Conservation (phyloP, 2,329 filamentous ascomycete genomes). For the Rhexocercosporidium sp. region DNA sequence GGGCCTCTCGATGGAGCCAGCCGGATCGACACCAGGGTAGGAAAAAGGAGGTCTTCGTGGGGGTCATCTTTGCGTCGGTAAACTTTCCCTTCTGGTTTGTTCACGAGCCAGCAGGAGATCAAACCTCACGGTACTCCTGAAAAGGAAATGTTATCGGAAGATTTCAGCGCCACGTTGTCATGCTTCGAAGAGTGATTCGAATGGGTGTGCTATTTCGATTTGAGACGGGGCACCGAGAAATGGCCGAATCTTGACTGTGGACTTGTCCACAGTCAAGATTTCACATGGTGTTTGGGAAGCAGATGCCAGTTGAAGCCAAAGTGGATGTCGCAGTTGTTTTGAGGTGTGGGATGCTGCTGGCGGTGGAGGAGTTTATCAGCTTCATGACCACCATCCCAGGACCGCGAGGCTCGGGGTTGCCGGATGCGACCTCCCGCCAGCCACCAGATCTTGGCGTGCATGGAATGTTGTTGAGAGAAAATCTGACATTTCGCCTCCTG, state of each 20-base stretch:
- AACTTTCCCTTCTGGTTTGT: slow-evolving; percentile 6
- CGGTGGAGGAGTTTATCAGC: neutral
- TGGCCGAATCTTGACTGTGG: slow-evolving; percentile 21
- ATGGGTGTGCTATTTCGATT: neutral
- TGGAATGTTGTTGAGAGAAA: neutral
- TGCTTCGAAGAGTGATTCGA: neutral
- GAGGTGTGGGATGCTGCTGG: neutral
- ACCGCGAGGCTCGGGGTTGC: slow-evolving; percentile 5
- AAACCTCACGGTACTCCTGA: neutral
- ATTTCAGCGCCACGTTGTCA: slow-evolving; percentile 17
- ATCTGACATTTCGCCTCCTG: neutral
- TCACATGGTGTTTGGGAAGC: slow-evolving; percentile 11
- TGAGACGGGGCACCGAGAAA: slow-evolving; percentile 15
- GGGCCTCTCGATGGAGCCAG: slow-evolving; percentile 16
- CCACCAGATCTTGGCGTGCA: neutral
- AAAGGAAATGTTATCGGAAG: neutral
- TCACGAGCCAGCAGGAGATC: slow-evolving; percentile 12
- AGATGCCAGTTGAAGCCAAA: neutral
- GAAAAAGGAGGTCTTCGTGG: slow-evolving; percentile 5
- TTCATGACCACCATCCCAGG: neutral
- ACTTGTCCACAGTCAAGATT: slow-evolving; percentile 15
- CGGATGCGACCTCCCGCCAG: neutral
- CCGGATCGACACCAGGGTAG: slow-evolving; percentile 22
- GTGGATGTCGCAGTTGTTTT: neutral
- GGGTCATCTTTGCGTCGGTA: slow-evolving; percentile 10